Evolutionary conservation across 108 stramenopile species (phyloP), one percentile per base, ranked within the genome.

Genomic region (Hondaea fermentalgiana): DNA sequence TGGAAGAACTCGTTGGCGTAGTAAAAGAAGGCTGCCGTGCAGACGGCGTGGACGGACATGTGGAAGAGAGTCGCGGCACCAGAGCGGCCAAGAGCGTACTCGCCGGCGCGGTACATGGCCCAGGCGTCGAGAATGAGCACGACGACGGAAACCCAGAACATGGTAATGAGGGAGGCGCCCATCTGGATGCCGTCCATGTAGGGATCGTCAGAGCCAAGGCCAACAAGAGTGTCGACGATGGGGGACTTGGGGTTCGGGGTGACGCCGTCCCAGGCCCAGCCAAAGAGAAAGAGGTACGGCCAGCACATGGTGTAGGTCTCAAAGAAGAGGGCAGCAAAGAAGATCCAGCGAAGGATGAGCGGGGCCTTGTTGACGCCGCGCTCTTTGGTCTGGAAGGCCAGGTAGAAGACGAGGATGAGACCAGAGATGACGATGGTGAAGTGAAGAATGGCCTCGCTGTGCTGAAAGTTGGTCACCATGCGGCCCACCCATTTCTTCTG

Each of bases 151-250:
- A 83, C 76, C 76, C 76, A 83, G 51, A 83, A 83, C 76, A 83
- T 83, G 76, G 76, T 83, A 23, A 83, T 83, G 76, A 83, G 76
- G 76, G 76, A 83, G 51, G 76, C 76, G 28, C 76, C 76, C 76
- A 83, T 83, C 51, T 83, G 76, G 76, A 83, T 53, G 76, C 76
- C 76, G 4, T 83, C 76, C 45, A 83, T 6, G 76, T 83, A 83
- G 17, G 76, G 23, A 12, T 83, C 76, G 49, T 53, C 76, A 17
- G 64, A 16, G 45, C 76, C 76, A 17, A 83, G 45, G n/a, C 5
- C 12, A 12, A 53, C 76, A 23, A 83, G 45, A 23, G 76, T 83
- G 49, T 83, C 76, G 49, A 83, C 76, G 51, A 83, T 83, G 25
- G 76, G 45, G n/a, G 19, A 25, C n/a, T 28, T 47, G n/a, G 76